Conservation (phyloP, 2,329 filamentous ascomycete species). For the Pseudogymnoascus destructans region DNA sequence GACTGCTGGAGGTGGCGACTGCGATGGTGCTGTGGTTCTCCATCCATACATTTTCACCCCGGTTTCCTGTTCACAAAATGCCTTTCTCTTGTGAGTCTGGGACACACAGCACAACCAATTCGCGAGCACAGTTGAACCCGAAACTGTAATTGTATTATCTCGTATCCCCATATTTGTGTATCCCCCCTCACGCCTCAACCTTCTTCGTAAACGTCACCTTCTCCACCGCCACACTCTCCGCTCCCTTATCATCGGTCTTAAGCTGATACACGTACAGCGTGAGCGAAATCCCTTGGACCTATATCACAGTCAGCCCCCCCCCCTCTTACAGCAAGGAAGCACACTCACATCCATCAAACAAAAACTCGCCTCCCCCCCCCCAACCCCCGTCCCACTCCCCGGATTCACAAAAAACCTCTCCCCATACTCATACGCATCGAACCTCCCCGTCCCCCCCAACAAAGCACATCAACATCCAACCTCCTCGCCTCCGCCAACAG, state of each 20-base stretch:
- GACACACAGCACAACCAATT: not conserved
- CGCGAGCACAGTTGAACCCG: not conserved
- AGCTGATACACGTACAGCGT: conserved; percentile 91
- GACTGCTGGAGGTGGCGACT: not conserved
- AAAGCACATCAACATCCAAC: conserved; percentile 55
- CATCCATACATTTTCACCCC: not conserved
- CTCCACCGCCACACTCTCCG: conserved; percentile 69
- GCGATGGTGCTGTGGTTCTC: not conserved
- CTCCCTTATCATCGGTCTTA: conserved; percentile 62
- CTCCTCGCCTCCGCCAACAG: conserved; percentile 55
- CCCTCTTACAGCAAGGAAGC: too few species aligned
- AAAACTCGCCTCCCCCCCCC: conserved; percentile 66
- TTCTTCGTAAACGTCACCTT: conserved; percentile 80
- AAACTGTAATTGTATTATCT: not conserved
- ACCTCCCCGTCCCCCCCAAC: conserved; percentile 57
- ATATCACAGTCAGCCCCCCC: conserved; percentile 2
- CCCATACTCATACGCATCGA: conserved; percentile 61
- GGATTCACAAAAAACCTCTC: conserved; percentile 64
- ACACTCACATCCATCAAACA: conserved; percentile 96
- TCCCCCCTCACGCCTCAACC: conserved; percentile 21
- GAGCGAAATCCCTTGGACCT: conserved; percentile 93
- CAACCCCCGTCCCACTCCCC: conserved; percentile 50
- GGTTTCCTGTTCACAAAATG: not conserved
- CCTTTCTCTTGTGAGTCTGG: too few species aligned
- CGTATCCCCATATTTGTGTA: not conserved